Evolutionary conservation across 257 asterid genomes (phyloP).

Genomic region (Gentiana straminea): DNA sequence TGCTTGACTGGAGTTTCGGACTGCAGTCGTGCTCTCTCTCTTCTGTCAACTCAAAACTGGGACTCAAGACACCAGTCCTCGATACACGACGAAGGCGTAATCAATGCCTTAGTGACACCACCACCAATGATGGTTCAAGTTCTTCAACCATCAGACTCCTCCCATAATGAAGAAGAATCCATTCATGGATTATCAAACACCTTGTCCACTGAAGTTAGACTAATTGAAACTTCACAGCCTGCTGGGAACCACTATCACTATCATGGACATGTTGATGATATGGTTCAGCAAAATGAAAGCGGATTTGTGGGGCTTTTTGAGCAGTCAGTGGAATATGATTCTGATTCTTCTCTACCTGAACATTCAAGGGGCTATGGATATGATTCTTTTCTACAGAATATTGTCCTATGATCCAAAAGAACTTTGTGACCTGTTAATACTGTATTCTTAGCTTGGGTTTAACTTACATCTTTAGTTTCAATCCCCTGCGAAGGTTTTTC

Average conservation of each 20-base stretch:
- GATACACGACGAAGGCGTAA: conserved; percentile 31
- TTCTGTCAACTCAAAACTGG: conserved; percentile 95
- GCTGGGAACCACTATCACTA: conserved; percentile 24
- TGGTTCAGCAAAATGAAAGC: conserved; percentile 42
- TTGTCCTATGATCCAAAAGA: too few species aligned
- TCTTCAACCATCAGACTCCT: conserved; percentile 37
- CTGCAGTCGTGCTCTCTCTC: conserved; percentile 92
- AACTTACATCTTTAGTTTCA: too few species aligned
- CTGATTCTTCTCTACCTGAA: conserved; percentile 4
- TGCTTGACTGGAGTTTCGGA: conserved; percentile 38
- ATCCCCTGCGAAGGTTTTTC: too few species aligned
- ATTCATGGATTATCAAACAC: conserved; percentile 26
- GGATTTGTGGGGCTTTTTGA: conserved; percentile 32
- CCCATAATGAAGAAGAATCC: conserved; percentile 23
- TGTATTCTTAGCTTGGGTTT: too few species aligned
- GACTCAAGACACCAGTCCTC: conserved; percentile 43
- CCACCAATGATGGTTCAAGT: conserved; percentile 17
- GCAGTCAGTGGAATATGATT: conserved; percentile 42
- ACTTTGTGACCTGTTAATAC: too few species aligned
- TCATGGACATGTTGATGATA: conserved; percentile 35
- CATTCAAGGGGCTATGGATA: conserved; percentile 13
- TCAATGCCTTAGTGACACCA: conserved; percentile 21
- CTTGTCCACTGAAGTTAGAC: conserved; percentile 38
- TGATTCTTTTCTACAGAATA: conserved; percentile 17
- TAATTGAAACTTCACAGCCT: conserved; percentile 37